These are phyloP conservation scores for Metarhizium rileyi DNA, from an alignment of 2,329 filamentous ascomycete species.

Conservation along the genomic window DNA sequence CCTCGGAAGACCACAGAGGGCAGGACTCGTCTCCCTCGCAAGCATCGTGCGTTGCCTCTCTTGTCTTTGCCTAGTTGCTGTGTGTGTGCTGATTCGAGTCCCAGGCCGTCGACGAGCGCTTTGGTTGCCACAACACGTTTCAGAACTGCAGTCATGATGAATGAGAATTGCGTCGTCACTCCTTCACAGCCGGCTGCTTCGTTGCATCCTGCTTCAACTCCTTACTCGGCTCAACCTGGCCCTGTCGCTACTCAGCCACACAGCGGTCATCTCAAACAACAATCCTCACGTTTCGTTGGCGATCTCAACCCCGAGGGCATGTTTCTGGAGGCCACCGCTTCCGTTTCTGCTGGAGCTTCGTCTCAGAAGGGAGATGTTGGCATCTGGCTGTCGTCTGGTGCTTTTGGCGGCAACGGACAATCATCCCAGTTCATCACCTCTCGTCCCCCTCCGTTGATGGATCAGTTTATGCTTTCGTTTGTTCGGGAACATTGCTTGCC, in stretches of 20 bases:
- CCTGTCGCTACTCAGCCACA: neutral
- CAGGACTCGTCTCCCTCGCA: slow-evolving; percentile 20
- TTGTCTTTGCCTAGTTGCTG: neutral
- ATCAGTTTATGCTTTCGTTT: slow-evolving; percentile 31
- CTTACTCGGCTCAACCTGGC: neutral
- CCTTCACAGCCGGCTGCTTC: neutral
- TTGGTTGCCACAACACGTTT: slow-evolving; percentile 1
- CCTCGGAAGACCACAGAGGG: slow-evolving; percentile 15
- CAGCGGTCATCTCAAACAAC: slow-evolving; percentile 5
- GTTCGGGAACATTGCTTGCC: slow-evolving; percentile 36
- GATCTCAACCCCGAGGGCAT: slow-evolving; percentile 52
- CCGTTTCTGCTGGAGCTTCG: slow-evolving; percentile 20
- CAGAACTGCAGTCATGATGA: neutral
- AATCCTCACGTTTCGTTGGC: slow-evolving; percentile 42
- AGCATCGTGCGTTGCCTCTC: slow-evolving; percentile 16
- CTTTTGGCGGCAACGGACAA: slow-evolving; percentile 15
- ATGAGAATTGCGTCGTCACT: neutral
- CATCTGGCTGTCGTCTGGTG: slow-evolving; percentile 38
- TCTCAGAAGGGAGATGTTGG: slow-evolving; percentile 45
- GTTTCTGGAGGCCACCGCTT: slow-evolving; percentile 43
- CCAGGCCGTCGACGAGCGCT: neutral
- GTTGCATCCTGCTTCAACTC: neutral
- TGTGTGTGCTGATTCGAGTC: neutral
- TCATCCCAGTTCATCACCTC: slow-evolving; percentile 28
- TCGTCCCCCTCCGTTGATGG: slow-evolving; percentile 28